Percentiles rank a stretch among this genome's conserved stretches.
Conservation (phyloP, 163 green algal genomes). For the Prototheca stagnorum region DNA sequence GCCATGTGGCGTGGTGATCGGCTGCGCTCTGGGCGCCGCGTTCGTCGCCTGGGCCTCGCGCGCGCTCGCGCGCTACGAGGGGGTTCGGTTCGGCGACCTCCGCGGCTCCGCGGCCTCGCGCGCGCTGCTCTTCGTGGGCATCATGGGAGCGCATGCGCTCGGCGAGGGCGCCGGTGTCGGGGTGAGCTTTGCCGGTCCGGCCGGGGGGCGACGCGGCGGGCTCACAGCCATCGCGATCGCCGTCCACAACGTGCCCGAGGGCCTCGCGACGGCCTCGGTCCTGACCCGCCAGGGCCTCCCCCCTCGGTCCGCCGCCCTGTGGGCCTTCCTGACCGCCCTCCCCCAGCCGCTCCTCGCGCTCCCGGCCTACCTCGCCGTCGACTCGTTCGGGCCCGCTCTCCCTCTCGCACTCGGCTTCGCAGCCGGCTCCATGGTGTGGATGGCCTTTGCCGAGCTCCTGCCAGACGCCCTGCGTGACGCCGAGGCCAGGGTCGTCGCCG, state of each 20-base stretch:
- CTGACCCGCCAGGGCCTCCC: conserved; percentile 41
- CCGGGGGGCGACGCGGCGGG: conserved; percentile 60
- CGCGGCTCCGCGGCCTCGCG: conserved; percentile 46
- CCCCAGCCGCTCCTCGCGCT: conserved; percentile 78
- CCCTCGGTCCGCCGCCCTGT: conserved; percentile 42
- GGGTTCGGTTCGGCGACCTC: conserved; percentile 66
- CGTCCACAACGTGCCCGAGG: conserved; percentile 88
- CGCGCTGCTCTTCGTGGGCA: conserved; percentile 75
- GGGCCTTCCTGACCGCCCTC: conserved; percentile 63
- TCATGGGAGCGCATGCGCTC: conserved; percentile 92
- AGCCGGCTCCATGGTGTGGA: conserved; percentile 97
- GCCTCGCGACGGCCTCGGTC: conserved; percentile 83
- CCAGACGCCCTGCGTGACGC: conserved; percentile 65
- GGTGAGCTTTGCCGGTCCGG: conserved; percentile 75
- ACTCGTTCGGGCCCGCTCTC: conserved; percentile 68
- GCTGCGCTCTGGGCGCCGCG: conserved; percentile 47
- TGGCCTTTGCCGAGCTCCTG: conserved; percentile 91
- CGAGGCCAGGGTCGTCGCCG: conserved; percentile 36
- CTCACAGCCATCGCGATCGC: conserved; percentile 85
- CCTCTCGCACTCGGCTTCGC: conserved; percentile 89
- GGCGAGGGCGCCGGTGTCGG: conserved; percentile 89
- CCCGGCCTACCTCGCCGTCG: conserved; percentile 85
- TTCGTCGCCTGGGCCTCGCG: conserved; percentile 42
- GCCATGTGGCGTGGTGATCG: conserved; percentile 38
- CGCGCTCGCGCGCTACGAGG: conserved; percentile 44